phyloP scores from a whole-genome alignment of 495 filamentous ascomycete species.

The Lasiosphaeris hirsuta region DNA sequence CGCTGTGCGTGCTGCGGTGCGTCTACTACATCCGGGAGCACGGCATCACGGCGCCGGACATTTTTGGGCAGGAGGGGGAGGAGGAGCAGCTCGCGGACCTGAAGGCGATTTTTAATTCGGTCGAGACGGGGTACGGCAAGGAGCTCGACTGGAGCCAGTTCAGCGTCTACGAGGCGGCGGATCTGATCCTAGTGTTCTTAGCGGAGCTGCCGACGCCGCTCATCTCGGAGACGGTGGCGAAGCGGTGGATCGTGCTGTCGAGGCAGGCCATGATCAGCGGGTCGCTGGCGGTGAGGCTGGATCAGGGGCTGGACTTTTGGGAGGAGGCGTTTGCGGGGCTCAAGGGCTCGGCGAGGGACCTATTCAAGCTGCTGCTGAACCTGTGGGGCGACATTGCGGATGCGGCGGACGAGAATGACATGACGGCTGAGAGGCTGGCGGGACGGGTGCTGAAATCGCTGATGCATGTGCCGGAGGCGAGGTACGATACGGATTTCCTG shows the following conservation, averaged over 20 bases:
- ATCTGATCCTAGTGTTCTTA: slow-evolving; percentile 38
- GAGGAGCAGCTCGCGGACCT: slow-evolving; percentile 30
- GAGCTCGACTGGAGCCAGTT: slow-evolving; percentile 37
- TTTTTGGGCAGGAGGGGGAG: slow-evolving; percentile 39
- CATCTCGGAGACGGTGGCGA: slow-evolving; percentile 34
- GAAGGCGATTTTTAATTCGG: slow-evolving; percentile 31
- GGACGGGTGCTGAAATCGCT: slow-evolving; percentile 38
- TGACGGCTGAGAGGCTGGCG: slow-evolving; percentile 45
- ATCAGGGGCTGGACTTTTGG: slow-evolving; percentile 48
- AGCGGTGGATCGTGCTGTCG: slow-evolving; percentile 40
- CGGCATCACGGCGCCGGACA: slow-evolving; percentile 30
- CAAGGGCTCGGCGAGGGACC: slow-evolving; percentile 31
- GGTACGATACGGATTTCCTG: slow-evolving; percentile 32
- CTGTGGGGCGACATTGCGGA: slow-evolving; percentile 43
- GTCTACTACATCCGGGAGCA: slow-evolving; percentile 40
- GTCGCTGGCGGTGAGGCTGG: slow-evolving; percentile 31
- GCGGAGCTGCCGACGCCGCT: slow-evolving; percentile 38
- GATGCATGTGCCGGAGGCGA: slow-evolving; percentile 32
- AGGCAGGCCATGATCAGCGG: slow-evolving; percentile 33
- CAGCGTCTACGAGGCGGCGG: slow-evolving; percentile 40
- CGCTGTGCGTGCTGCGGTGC: slow-evolving; percentile 43
- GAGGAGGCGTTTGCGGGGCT: slow-evolving; percentile 44
- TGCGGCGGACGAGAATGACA: slow-evolving; percentile 35
- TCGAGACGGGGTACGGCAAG: slow-evolving; percentile 37
- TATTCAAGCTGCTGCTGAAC: slow-evolving; percentile 44